Conservation (phyloP, 805 yeast species). For the Saturnispora saitoi region DNA sequence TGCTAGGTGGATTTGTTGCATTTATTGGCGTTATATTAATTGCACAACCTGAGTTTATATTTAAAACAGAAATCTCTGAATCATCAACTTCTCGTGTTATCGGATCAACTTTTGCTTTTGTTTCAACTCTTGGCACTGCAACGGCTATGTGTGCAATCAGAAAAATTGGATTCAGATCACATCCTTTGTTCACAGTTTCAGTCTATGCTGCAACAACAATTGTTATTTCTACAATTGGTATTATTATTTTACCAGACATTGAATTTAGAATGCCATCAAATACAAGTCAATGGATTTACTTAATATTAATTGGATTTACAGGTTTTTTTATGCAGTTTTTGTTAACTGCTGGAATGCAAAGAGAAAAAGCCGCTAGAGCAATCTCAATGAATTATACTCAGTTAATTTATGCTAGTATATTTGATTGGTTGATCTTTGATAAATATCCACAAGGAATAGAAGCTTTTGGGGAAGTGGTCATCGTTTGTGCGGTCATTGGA, state of each 20-base stretch:
- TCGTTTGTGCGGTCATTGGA: conserved; percentile 54
- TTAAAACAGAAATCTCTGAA: conserved; percentile 31
- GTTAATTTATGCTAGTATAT: conserved; percentile 66
- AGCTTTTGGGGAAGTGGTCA: conserved; percentile 58
- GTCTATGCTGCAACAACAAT: conserved; percentile 60
- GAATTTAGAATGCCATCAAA: conserved; percentile 54
- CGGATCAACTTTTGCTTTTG: conserved; percentile 55
- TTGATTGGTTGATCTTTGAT: conserved; percentile 67
- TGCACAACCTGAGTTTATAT: conserved; percentile 70
- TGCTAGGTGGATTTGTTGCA: conserved; percentile 58
- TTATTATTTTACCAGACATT: conserved; percentile 49
- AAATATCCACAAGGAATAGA: conserved; percentile 67
- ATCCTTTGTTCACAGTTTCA: conserved; percentile 71
- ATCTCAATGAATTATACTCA: conserved; percentile 69
- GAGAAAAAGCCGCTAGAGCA: conserved; percentile 71
- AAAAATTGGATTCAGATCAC: conserved; percentile 68
- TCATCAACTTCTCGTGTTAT: conserved; percentile 34
- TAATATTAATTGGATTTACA: conserved; percentile 54
- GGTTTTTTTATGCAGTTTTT: conserved; percentile 81
- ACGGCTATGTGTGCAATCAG: conserved; percentile 63
- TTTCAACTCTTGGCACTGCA: conserved; percentile 65
- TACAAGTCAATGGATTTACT: conserved; percentile 56
- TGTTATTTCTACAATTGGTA: conserved; percentile 43
- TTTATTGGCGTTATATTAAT: conserved; percentile 69
- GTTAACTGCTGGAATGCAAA: conserved; percentile 73